Conservation (phyloP, 164 flowering plant species). For the Litsea cubeba region DNA sequence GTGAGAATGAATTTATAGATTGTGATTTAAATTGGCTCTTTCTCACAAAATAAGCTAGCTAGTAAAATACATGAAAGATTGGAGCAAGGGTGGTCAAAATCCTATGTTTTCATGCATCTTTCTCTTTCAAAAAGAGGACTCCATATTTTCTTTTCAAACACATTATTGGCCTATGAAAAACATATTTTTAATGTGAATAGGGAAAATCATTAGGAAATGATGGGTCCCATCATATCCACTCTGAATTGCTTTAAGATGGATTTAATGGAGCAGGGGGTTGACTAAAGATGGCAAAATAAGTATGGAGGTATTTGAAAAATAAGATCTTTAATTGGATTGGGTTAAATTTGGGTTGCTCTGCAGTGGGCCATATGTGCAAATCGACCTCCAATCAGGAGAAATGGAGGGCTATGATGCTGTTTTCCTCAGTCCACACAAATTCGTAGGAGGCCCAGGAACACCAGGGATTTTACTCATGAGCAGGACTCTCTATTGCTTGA, state of each 20-base stretch:
- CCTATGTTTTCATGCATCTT: too few species aligned
- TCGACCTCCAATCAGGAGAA: conserved; percentile 65
- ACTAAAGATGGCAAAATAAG: too few species aligned
- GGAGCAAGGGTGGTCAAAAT: too few species aligned
- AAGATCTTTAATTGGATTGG: neutral
- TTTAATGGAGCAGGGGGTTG: too few species aligned
- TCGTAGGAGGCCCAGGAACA: conserved; percentile 76
- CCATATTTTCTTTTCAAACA: too few species aligned
- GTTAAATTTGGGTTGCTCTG: neutral
- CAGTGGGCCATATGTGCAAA: conserved; percentile 60
- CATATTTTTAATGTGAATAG: neutral
- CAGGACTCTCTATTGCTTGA: conserved; percentile 43
- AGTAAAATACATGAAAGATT: too few species aligned
- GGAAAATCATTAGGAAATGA: neutral
- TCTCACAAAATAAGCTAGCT: too few species aligned
- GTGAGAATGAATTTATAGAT: too few species aligned
- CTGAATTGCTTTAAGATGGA: too few species aligned
- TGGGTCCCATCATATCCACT: neutral
- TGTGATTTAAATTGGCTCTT: too few species aligned
- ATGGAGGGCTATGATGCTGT: conserved; percentile 79
- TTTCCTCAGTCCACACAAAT: conserved; percentile 75
- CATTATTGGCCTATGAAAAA: too few species aligned
- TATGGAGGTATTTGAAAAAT: neutral
- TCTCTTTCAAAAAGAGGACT: too few species aligned
- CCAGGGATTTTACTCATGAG: conserved; percentile 63